Evolutionary conservation across 2,329 filamentous ascomycete genomes (phyloP), one percentile per base, ranked within the genome.

Genomic region (Gnomoniopsis sp.): DNA sequence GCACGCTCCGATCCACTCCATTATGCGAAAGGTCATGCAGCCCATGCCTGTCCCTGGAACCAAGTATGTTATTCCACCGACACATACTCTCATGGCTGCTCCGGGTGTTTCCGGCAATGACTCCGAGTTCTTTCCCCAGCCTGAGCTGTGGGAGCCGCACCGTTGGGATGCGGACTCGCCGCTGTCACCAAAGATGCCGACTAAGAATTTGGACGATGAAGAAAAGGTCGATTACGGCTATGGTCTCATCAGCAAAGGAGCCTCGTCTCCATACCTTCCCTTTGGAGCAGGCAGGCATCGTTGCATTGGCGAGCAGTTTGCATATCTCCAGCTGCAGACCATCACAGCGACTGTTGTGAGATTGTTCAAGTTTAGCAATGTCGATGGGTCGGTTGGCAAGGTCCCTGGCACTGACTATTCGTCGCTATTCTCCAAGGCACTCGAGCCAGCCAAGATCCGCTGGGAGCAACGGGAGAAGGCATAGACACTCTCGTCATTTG

Each of bases 241-340:
- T 74, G 93, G 93, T 62, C 79, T 96, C 53, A 89, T 97, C 65
- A 93, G 86, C 81, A 96, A 97, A 80, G 93, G 93, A 57, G 88
- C 91, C 15, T 86, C 85, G 60, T 96, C 90, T 54, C 93, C 93
- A 0, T 98, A 97, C 73, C 84, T 98, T 50, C 93, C 93, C 2
- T 98, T 98, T 70, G 93, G 93, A 59, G 93, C 93, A 33, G 93
- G 93, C 46, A 83, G 93, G 65, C 93, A 98, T 76, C 83, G 93
- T 65, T 98, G 93, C 76, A 97, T 98, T 70, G 93, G 93, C 65
- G 93, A 98, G 80, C 91, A 96, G 70, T 98, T 97, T 73, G 93
- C 93, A 66, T 96, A 96, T 71, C 82, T 96, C 59, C 93, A 98
- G 77, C 80, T 98, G 63, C 88, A 93, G 71, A 92, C 91, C 48